Evolutionary conservation across 192 early-diverging fungal species (phyloP), one percentile per base, ranked within the genome.

Genomic region (Dimargaris cristalligena): DNA sequence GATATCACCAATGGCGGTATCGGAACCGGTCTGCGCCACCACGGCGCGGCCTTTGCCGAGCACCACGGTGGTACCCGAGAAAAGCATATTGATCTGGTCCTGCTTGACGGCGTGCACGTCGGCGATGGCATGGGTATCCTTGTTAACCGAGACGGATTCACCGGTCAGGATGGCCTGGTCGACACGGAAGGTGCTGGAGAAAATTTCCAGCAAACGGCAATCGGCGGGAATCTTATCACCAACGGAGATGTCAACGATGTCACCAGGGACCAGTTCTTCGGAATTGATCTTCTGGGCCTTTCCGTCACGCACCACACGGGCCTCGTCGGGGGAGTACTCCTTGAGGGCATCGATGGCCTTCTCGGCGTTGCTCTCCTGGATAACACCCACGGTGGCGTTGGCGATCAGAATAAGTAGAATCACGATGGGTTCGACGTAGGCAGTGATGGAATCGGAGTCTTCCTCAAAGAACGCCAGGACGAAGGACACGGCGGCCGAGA

Each of bases 221-320:
- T 99, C 96, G 54, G 96, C 96, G 16, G 96, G 94, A 51, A 99
- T 76, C 74, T 94, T 92, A 67, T 94, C 93, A 59, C 96, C 96
- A 0, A 92, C 88, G 62, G 88, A 73, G 50, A 99, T 67, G 48
- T 83, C 80, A 50, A 99, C 78, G 60, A 99, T 86, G 77, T 97
- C 96, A 56, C 96, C 96, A n/a, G 94, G 96, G 22, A 99, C 94
- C 45, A 99, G 71, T 33, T 91, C 81, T 13, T 71, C 61, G 6
- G 92, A 80, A 32, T 82, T 59, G 32, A 92, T 77, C 71, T 83
- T 89, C 31, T 63, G 41, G 23, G 64, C 32, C 22, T 65, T 59
- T 32, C 90, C 88, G 63, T 86, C 76, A 50, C 94, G 85, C 34
- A 97, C 60, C 25, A 92, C 92, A 48, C 83, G 87, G 63, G 92